phyloP scores from a whole-genome alignment of 2,329 filamentous ascomycete genomes.

The Ophiostoma ulmi region DNA sequence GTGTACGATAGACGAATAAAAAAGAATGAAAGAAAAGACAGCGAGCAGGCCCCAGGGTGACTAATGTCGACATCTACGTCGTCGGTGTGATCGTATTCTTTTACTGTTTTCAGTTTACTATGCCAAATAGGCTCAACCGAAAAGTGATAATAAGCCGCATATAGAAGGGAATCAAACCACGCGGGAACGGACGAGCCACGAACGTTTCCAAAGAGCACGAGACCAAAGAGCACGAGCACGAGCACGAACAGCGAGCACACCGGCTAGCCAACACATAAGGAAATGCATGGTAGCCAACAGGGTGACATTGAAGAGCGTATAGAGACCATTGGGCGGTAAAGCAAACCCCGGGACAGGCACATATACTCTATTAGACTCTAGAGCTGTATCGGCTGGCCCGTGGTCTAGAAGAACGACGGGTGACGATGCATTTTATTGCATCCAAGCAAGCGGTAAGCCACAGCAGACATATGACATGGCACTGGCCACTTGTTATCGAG shows the following conservation, averaged over 20 bases:
- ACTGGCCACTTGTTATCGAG: not conserved
- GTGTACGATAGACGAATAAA: not conserved
- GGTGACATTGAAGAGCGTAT: not conserved
- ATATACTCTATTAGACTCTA: no score
- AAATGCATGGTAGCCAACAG: not conserved
- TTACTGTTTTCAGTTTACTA: not conserved
- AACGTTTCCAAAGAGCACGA: not conserved
- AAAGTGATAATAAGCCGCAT: not conserved
- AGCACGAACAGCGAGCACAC: no score
- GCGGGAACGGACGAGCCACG: not conserved
- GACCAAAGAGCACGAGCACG: no score
- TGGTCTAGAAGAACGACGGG: not conserved
- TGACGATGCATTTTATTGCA: not conserved
- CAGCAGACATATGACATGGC: not conserved
- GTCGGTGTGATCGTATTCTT: not conserved
- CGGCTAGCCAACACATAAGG: not conserved
- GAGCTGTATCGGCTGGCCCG: not conserved
- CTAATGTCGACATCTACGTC: no score
- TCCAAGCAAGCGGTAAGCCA: not conserved
- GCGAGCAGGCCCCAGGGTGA: not conserved
- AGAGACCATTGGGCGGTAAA: not conserved
- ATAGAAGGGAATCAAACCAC: slow-evolving; percentile 5
- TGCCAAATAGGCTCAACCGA: not conserved
- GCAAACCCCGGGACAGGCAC: not conserved
- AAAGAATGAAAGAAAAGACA: not conserved